Conservation (phyloP, 345 rosid genomes). For the Acer negundo region DNA sequence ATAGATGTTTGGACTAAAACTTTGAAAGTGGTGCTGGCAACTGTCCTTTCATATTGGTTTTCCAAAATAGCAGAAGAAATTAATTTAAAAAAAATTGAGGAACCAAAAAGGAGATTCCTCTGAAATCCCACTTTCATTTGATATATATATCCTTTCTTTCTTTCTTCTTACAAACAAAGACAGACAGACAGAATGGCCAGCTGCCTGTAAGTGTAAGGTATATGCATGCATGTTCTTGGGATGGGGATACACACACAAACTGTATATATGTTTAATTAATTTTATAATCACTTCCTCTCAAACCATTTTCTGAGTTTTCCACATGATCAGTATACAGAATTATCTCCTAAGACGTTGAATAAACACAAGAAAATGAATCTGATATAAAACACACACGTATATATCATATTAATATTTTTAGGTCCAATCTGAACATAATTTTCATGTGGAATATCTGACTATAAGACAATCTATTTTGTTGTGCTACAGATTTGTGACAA, state of each 20-base stretch:
- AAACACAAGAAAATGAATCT: too few relatives aligned
- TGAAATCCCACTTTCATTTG: conserved; percentile 20
- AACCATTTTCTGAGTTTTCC: neutral
- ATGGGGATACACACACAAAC: neutral
- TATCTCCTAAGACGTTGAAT: too few relatives aligned
- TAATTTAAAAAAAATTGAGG: neutral
- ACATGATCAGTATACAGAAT: too few relatives aligned
- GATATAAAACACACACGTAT: too few relatives aligned
- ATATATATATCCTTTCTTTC: too few relatives aligned
- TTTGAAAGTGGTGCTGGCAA: conserved; percentile 23
- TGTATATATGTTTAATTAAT: neutral
- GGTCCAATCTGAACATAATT: too few relatives aligned
- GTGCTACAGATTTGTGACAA: too few relatives aligned
- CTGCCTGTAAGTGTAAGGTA: neutral
- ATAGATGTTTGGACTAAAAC: neutral
- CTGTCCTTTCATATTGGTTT: conserved; percentile 17
- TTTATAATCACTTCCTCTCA: neutral
- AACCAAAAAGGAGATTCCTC: conserved; percentile 23
- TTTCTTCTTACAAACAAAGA: neutral
- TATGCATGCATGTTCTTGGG: neutral
- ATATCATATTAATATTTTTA: too few relatives aligned
- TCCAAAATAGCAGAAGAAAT: neutral
- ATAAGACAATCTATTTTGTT: too few relatives aligned
- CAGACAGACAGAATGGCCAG: neutral
- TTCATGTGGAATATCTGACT: too few relatives aligned